These are phyloP conservation scores for Sindora glabra DNA, from an alignment of 306 rosid genomes.

Conservation along the genomic window DNA sequence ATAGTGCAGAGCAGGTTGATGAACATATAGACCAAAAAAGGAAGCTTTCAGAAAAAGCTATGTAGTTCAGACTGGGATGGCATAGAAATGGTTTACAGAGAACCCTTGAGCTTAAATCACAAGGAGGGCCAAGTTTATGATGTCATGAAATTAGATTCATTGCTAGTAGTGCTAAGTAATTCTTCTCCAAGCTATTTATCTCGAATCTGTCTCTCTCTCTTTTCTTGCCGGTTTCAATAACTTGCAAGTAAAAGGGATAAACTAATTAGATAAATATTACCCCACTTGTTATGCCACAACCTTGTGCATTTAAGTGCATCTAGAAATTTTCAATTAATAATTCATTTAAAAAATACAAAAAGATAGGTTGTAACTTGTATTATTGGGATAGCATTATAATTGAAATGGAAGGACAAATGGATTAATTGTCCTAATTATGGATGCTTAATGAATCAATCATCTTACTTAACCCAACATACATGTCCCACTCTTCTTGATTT, in stretches of 20 bases:
- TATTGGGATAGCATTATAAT: neutral
- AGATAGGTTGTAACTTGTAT: neutral
- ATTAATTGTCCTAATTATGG: constrained; percentile 21
- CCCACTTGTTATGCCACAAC: too few species aligned
- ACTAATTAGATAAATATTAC: too few species aligned
- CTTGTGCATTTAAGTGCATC: too few species aligned
- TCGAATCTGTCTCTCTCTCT: constrained; percentile 20
- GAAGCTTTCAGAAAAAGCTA: constrained; percentile 22
- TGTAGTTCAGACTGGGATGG: constrained; percentile 16
- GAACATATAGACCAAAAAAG: constrained; percentile 31
- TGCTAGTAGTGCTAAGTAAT: constrained; percentile 13
- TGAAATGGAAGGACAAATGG: neutral
- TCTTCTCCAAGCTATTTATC: constrained; percentile 21
- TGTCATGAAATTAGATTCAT: constrained; percentile 23
- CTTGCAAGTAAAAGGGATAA: too few species aligned
- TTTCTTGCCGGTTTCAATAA: constrained; percentile 10
- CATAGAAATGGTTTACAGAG: neutral
- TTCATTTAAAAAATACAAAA: too few species aligned
- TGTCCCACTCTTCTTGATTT: constrained; percentile 22
- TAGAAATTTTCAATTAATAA: too few species aligned
- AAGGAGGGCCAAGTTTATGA: constrained; percentile 26
- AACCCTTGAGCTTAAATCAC: constrained; percentile 3
- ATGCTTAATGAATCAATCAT: constrained; percentile 31
- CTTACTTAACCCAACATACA: constrained; percentile 27
- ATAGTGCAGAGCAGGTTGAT: constrained; percentile 13